Evolutionary conservation across 1,284 basidiomycete genomes (phyloP).

Genomic region (Apiotrichum domesticum): DNA sequence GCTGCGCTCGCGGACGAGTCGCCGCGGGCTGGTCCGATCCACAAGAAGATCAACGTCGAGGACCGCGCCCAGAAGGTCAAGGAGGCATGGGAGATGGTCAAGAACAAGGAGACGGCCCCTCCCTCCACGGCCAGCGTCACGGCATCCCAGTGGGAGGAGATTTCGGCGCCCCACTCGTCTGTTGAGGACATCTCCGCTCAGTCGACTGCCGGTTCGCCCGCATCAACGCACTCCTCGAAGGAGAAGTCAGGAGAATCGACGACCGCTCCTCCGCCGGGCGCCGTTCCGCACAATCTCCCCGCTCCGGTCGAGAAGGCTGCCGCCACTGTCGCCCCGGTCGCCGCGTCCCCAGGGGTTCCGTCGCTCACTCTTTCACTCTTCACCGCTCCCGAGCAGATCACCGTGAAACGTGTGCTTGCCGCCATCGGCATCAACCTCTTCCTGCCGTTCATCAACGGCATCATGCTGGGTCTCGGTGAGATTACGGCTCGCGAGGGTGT

Average conservation of each 20-base stretch:
- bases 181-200: slow-evolving; percentile 28
- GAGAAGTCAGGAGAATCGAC: slow-evolving; percentile 1
- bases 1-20: slow-evolving; percentile 11
- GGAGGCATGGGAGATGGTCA: slow-evolving; percentile 55
- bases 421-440: slow-evolving; percentile 85
- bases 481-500: slow-evolving; percentile 88
- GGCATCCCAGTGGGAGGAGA: slow-evolving; percentile 39
- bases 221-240: slow-evolving; percentile 8
- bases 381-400: slow-evolving; percentile 70
- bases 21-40: slow-evolving; percentile 3
- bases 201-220: slow-evolving; percentile 12
- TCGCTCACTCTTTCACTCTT: slow-evolving; percentile 72
- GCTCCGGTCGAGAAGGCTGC: not conserved
- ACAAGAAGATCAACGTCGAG: slow-evolving; percentile 10
- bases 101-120: slow-evolving; percentile 33
- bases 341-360: slow-evolving; percentile 31
- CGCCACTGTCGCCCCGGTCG: not conserved
- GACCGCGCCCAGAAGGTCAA: slow-evolving; percentile 48
- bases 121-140: slow-evolving; percentile 24
- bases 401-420: slow-evolving; percentile 67
- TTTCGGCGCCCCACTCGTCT: slow-evolving; percentile 27
- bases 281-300: not conserved
- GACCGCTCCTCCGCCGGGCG: not conserved
- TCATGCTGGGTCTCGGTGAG: slow-evolving; percentile 97
- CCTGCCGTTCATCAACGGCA: slow-evolving; percentile 91